Evolutionary conservation across 2,329 filamentous ascomycete species (phyloP).

Genomic region (Clonostachys rhizophaga): DNA sequence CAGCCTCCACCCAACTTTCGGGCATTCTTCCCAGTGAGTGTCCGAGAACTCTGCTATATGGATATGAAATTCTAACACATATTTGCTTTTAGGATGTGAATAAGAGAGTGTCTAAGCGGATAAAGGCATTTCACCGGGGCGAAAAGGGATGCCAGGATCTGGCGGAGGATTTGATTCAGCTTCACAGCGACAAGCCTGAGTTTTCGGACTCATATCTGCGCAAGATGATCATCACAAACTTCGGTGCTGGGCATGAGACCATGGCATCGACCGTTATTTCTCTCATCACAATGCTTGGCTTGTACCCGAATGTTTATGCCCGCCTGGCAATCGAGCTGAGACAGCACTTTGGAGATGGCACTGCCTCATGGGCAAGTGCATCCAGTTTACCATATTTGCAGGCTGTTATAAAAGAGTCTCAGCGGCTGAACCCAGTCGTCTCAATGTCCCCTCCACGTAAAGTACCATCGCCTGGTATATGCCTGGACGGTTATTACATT

Average conservation of each 20-base stretch:
- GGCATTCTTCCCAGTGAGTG: conserved; percentile 41
- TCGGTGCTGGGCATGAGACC: conserved; percentile 51
- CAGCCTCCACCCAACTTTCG: conserved; percentile 34
- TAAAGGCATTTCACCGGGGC: conserved; percentile 18
- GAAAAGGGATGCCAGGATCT: conserved; percentile 33
- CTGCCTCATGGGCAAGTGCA: conserved; percentile 17
- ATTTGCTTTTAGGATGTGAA: conserved; percentile 20
- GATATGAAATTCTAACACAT: background rate
- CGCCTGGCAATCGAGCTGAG: conserved; percentile 24
- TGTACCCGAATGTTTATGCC: conserved; percentile 22
- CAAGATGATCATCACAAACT: conserved; percentile 49
- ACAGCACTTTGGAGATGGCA: conserved; percentile 10
- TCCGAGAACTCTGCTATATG: background rate
- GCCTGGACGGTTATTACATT: conserved; percentile 30
- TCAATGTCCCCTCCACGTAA: conserved; percentile 44
- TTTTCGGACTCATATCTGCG: conserved; percentile 43
- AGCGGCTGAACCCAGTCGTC: conserved; percentile 44
- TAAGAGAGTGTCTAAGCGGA: conserved; percentile 22
- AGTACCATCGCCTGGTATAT: conserved; percentile 29
- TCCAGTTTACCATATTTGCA: conserved; percentile 18
- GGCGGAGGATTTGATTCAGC: conserved; percentile 37
- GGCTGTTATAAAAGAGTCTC: conserved; percentile 45
- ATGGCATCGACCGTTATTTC: conserved; percentile 47
- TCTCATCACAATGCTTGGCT: conserved; percentile 39
- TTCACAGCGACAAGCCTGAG: conserved; percentile 36